Conservation (phyloP, 345 rosid genomes). For the Clarkia xantiana region DNA sequence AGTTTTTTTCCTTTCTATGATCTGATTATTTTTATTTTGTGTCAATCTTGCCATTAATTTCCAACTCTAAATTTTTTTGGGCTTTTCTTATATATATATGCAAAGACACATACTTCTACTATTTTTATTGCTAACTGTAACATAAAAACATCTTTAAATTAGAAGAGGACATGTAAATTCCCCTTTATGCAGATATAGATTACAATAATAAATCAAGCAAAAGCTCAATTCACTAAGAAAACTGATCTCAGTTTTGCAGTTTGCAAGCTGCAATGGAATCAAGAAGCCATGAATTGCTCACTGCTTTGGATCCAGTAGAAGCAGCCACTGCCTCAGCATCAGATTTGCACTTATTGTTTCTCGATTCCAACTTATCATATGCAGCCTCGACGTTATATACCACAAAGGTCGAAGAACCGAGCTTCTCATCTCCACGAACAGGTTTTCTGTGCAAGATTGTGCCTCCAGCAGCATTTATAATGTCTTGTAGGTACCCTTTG, state of each 20-base stretch:
- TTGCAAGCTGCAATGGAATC: conserved; percentile 65
- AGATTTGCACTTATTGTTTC: conserved; percentile 27
- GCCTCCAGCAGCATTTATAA: conserved; percentile 66
- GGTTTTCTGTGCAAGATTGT: conserved; percentile 56
- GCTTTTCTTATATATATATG: too few species aligned
- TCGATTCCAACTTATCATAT: conserved; percentile 22
- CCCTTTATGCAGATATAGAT: too few species aligned
- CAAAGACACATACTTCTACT: too few species aligned
- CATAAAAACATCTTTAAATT: too few species aligned
- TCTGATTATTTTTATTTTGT: too few species aligned
- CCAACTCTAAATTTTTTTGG: too few species aligned
- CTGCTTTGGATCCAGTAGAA: conserved; percentile 47
- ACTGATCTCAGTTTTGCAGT: conserved; percentile 14
- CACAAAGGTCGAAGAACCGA: conserved; percentile 29
- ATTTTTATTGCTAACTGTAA: too few species aligned
- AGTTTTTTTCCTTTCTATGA: too few species aligned
- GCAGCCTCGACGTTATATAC: conserved; percentile 49
- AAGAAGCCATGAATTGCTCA: conserved; percentile 71
- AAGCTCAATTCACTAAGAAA: too few species aligned
- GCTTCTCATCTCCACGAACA: conserved; percentile 16
- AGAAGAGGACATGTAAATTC: too few species aligned
- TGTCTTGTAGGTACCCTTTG: conserved; percentile 68
- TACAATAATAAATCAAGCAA: too few species aligned
- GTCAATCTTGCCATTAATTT: too few species aligned
- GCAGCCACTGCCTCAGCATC: conserved; percentile 57